Base-by-base conservation (phyloP, 78 protist genomes). In the Anaeramoeba ignava region DNA sequence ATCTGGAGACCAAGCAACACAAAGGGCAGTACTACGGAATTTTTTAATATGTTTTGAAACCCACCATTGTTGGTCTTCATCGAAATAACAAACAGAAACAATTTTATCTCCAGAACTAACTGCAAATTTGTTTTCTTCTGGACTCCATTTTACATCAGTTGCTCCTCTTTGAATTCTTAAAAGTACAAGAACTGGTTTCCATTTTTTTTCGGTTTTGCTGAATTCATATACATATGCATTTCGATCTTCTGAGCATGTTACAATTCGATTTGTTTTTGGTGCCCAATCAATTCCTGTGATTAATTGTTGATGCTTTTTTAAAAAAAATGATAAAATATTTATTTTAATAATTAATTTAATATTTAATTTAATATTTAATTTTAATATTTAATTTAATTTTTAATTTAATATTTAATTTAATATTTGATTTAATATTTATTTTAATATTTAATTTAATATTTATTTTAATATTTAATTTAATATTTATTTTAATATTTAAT, bases 151-250 rank as follows among this genome's bases (percentile, higher is more conserved):
- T 78, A 88, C 93, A 33, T 79, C 87, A 39, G 96, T 94, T 3
- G 96, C 95, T 12, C 96, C 94, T 67, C 96, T 87, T 85, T 89
- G 86, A 78, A 93, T 88, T n/a, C 95, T 89, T 41, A 94, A 89
- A 39, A 92, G 85, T 40, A 95, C 98, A 33, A 95, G 91, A 34
- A 83, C 88, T 39, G 96, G 98, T 81, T 85, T 87, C 98, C 98
- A 95, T 33, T 38, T 88, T 34, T 82, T 86, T 38, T 41, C 37
- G 23, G 27, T 88, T 17, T 23, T 79, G 31, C 38, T 41, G 3
- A 78, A 36, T n/a, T n/a, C n/a, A n/a, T n/a, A n/a, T 54, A 95
- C 98, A 88, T 95, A 95, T n/a, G 98, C 98, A 81, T 94, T 95
- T 34, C 98, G 91, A 81, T 95, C 98, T 83, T 94, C 95, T 37